Evolutionary conservation across 257 asterid genomes (phyloP).

Genomic region (Jasminum sambac): DNA sequence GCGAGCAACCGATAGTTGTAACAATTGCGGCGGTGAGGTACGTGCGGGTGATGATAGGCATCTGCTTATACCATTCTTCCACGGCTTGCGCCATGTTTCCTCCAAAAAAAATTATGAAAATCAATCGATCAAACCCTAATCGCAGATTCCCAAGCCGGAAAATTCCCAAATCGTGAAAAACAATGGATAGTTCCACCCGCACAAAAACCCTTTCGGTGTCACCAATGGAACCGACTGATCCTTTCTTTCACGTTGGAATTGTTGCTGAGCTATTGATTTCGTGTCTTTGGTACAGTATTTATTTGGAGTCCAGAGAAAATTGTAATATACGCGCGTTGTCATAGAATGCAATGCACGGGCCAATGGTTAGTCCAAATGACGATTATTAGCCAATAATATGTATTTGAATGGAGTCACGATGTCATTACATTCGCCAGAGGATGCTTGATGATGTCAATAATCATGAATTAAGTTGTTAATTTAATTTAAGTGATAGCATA

Average conservation of each 20-base stretch:
- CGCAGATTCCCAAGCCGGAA: slow-evolving; percentile 15
- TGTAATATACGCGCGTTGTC: slow-evolving; percentile 5
- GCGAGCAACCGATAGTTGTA: slow-evolving; percentile 94
- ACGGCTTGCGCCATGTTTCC: slow-evolving; percentile 91
- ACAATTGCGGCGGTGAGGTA: slow-evolving; percentile 94
- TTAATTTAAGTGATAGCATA: no score
- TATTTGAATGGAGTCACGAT: slow-evolving; percentile 6
- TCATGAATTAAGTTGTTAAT: no score
- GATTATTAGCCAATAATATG: slow-evolving; percentile 31
- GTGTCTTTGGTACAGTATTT: not conserved
- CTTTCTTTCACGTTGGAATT: not conserved
- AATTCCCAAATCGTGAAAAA: not conserved
- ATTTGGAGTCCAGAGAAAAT: not conserved
- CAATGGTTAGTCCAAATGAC: slow-evolving; percentile 24
- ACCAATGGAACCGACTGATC: not conserved
- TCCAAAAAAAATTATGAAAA: slow-evolving; percentile 5
- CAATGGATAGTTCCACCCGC: not conserved
- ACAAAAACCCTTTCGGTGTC: not conserved
- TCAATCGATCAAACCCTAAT: slow-evolving; percentile 27
- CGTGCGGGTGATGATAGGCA: slow-evolving; percentile 96
- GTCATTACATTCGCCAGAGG: not conserved
- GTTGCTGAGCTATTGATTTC: not conserved
- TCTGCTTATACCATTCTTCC: slow-evolving; percentile 99
- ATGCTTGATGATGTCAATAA: no score
- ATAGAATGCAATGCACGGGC: slow-evolving; percentile 24